Conservation (phyloP, 202 grass and related monocot genomes). For the Panicum virgatum region DNA sequence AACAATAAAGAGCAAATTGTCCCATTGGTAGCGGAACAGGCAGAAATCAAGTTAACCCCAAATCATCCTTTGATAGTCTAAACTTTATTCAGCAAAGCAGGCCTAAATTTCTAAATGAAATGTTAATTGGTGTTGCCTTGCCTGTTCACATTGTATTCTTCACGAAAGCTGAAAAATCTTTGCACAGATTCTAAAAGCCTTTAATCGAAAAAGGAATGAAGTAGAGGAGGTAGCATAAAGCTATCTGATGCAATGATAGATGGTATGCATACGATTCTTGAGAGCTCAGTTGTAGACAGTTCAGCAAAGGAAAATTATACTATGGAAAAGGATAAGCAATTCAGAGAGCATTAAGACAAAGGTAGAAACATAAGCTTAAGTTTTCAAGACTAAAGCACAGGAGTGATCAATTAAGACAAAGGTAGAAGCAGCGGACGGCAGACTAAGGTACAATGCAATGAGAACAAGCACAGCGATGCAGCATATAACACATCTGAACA, state of each 20-base stretch:
- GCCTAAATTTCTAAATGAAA: slow-evolving; percentile 19
- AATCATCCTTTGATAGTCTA: neutral
- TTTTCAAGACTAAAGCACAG: too few species aligned
- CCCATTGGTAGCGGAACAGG: neutral
- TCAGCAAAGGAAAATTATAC: slow-evolving; percentile 18
- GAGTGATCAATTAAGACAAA: neutral
- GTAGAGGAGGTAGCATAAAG: slow-evolving; percentile 37
- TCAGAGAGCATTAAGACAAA: neutral
- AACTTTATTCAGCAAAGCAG: neutral
- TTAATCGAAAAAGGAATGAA: slow-evolving; percentile 31
- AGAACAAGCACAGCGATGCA: neutral
- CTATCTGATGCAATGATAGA: slow-evolving; percentile 18
- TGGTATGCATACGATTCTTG: slow-evolving; percentile 28
- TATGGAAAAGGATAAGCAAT: neutral
- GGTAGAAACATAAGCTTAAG: neutral
- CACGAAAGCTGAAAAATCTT: neutral
- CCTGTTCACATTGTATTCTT: slow-evolving; percentile 1
- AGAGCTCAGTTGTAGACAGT: slow-evolving; percentile 34
- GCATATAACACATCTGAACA: neutral
- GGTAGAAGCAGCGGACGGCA: neutral
- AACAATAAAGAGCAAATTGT: neutral
- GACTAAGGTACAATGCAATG: neutral
- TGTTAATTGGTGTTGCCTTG: neutral
- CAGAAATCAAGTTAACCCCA: neutral
- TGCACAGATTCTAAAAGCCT: neutral